Evolutionary conservation across 345 rosid species (phyloP).

Genomic region (Eucalyptus camaldulensis): DNA sequence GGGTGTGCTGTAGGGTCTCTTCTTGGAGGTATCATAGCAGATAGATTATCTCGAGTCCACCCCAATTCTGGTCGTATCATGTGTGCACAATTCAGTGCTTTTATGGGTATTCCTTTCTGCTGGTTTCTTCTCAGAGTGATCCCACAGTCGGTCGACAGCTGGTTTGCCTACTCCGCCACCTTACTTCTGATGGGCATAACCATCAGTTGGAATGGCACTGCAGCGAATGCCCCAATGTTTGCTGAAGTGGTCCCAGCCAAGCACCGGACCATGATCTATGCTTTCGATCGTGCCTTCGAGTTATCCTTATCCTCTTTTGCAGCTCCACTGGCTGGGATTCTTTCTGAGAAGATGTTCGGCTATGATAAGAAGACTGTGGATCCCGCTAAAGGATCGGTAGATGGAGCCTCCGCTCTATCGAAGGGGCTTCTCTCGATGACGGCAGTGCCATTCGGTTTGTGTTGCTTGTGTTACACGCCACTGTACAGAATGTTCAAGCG

Average conservation of each 20-base stretch:
- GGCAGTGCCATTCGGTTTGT: slow-evolving; percentile 78
- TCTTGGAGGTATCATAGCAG: slow-evolving; percentile 72
- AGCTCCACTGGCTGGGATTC: slow-evolving; percentile 93
- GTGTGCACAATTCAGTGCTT: slow-evolving; percentile 94
- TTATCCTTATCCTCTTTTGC: slow-evolving; percentile 88
- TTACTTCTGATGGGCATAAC: slow-evolving; percentile 75
- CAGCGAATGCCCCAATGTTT: slow-evolving; percentile 84
- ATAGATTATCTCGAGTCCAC: slow-evolving; percentile 36
- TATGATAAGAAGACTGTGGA: slow-evolving; percentile 61
- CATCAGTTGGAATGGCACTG: slow-evolving; percentile 86
- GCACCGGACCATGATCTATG: slow-evolving; percentile 95
- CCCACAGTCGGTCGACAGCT: slow-evolving; percentile 64
- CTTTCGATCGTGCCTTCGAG: slow-evolving; percentile 88
- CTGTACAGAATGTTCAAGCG: slow-evolving; percentile 46
- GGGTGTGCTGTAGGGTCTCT: slow-evolving; percentile 77
- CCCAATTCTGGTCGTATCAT: slow-evolving; percentile 78
- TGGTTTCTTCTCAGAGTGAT: slow-evolving; percentile 58
- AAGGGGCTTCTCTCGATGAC: slow-evolving; percentile 88
- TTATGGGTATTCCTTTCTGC: slow-evolving; percentile 95
- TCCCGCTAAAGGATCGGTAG: slow-evolving; percentile 48
- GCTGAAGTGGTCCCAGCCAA: slow-evolving; percentile 86
- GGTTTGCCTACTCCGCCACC: slow-evolving; percentile 42
- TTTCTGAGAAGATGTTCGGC: slow-evolving; percentile 73
- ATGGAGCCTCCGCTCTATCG: slow-evolving; percentile 64
- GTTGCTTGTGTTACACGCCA: slow-evolving; percentile 82